phyloP scores from a whole-genome alignment of 2,329 filamentous ascomycete genomes.

The Cercospora sp. region DNA sequence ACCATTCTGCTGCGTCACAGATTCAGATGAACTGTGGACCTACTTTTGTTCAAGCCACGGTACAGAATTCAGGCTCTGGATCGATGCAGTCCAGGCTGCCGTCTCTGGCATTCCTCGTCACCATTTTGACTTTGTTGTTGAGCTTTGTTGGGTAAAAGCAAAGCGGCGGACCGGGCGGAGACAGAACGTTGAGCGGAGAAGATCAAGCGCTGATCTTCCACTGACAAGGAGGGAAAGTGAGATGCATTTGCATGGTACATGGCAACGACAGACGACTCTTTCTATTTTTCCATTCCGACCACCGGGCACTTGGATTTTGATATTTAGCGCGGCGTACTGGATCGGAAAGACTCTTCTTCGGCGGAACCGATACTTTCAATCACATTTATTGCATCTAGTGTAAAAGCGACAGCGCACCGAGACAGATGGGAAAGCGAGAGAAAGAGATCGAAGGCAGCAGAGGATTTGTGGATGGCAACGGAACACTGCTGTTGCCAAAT shows the following conservation, averaged over 20 bases:
- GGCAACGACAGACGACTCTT: neutral
- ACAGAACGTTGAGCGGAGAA: neutral
- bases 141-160: conserved; percentile 13
- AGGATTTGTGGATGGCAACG: neutral
- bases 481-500: neutral
- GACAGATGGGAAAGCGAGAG: neutral
- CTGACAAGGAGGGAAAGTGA: neutral
- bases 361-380: neutral
- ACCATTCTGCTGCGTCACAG: conserved; percentile 67
- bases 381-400: neutral
- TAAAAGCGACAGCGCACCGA: neutral
- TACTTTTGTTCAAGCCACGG: conserved; percentile 45
- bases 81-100: neutral
- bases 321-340: conserved; percentile 6
- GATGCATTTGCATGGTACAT: neutral
- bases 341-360: neutral
- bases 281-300: neutral
- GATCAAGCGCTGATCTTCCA: conserved; percentile 34
- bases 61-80: conserved; percentile 1
- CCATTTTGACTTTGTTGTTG: conserved; percentile 11
- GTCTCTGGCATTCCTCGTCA: neutral
- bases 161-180: neutral
- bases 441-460: neutral
- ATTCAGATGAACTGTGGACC: conserved; percentile 67
- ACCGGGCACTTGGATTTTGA: conserved; percentile 1